These are phyloP conservation scores for Ceratocystis lukuohia DNA, from an alignment of 2,329 filamentous ascomycete genomes.

Conservation along the genomic window DNA sequence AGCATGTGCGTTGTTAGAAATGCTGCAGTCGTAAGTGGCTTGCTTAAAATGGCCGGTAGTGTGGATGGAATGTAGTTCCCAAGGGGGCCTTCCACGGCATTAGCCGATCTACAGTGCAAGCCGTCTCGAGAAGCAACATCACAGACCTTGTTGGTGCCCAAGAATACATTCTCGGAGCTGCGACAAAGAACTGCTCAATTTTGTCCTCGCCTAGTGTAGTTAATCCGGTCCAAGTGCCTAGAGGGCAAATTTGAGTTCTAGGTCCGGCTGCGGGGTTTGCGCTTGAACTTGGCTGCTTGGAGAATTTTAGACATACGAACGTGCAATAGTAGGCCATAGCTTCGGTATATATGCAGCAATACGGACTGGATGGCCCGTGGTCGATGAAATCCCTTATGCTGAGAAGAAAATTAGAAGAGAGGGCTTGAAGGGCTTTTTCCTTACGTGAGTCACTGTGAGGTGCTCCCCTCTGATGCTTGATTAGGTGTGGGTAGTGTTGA, in stretches of 20 bases:
- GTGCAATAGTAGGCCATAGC: background rate
- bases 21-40: background rate
- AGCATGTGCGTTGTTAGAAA: background rate
- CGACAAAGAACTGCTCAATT: background rate
- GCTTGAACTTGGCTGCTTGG: background rate
- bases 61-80: background rate
- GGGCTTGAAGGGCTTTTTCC: background rate
- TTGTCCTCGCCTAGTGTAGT: background rate
- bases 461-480: background rate
- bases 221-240: background rate
- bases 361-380: background rate
- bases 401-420: background rate
- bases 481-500: background rate
- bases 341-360: background rate
- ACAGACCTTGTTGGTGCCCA: conserved; percentile 3
- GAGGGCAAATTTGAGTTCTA: background rate
- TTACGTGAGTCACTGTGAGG: conserved; percentile 2
- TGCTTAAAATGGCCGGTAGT: background rate
- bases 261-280: conserved; percentile 1
- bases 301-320: no score
- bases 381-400: background rate
- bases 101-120: background rate
- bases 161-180: conserved; percentile 1
- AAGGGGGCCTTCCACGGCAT: no score
- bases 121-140: background rate